Percentiles rank a stretch among this genome's conserved stretches.
These are phyloP conservation scores for Synchytrium microbalum DNA, from an alignment of 371 early-diverging fungal genomes.

Conservation along the genomic window DNA sequence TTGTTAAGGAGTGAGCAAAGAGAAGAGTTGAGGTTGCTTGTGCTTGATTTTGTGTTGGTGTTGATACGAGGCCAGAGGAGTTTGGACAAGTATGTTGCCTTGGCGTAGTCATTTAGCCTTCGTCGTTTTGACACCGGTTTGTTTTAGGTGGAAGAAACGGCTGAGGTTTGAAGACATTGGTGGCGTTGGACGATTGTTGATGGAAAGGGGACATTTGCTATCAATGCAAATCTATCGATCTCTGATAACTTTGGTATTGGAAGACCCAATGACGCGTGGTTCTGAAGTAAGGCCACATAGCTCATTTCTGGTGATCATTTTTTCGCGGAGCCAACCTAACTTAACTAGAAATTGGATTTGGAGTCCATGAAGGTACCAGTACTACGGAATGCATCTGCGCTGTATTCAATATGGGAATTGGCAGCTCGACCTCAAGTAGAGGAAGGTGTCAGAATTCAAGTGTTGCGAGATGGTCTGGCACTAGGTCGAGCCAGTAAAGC, in stretches of 20 bases:
- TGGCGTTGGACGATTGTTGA: conserved; percentile 10
- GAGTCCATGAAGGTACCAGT: not conserved
- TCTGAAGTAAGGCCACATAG: not conserved
- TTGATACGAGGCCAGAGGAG: not conserved
- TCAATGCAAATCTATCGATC: conserved; percentile 14
- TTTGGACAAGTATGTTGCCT: not conserved
- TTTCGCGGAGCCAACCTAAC: no score
- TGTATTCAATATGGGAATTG: not conserved
- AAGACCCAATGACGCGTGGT: conserved; percentile 16
- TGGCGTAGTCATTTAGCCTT: not conserved
- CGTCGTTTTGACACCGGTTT: not conserved
- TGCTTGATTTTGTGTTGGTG: not conserved
- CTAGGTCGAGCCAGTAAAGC: conserved; percentile 3
- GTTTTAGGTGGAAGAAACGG: conserved; percentile 20
- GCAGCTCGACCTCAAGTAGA: not conserved
- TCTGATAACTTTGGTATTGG: conserved; percentile 24
- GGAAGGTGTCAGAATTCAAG: conserved; percentile 2
- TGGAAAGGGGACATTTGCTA: not conserved
- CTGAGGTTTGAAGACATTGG: conserved; percentile 22
- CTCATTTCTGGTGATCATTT: no score
- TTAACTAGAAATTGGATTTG: not conserved
- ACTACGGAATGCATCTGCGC: not conserved
- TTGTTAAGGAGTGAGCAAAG: not conserved
- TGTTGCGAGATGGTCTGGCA: conserved; percentile 13
- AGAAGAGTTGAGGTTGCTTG: not conserved